A percentile compares a stretch with the other conserved stretches of the same genome.
phyloP scores from a whole-genome alignment of 441 rosid species.

The Populus tomentosa region DNA sequence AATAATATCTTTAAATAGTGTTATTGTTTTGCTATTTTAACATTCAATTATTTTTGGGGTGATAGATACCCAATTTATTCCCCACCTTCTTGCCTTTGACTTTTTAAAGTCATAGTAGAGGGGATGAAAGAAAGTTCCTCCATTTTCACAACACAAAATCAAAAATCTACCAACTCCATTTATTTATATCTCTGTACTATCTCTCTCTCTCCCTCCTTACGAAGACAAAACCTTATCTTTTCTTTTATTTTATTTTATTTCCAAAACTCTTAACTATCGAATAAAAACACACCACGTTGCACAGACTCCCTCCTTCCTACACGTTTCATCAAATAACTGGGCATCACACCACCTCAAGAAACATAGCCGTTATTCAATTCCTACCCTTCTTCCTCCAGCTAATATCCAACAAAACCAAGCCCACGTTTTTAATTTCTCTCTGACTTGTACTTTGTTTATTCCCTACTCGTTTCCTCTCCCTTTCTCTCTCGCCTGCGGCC shows the following conservation, averaged over 20 bases:
- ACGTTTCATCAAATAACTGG: neutral
- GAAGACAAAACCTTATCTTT: neutral
- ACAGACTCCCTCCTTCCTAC: neutral
- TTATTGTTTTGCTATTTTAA: too few relatives aligned
- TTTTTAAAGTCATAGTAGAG: too few relatives aligned
- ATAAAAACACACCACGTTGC: neutral
- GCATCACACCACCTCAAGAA: neutral
- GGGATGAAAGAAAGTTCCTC: neutral
- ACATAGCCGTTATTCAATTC: neutral
- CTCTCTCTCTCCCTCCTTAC: neutral
- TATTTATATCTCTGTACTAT: neutral
- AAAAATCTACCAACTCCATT: neutral
- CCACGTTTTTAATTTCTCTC: neutral
- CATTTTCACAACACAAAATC: neutral
- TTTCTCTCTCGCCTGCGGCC: constrained; percentile 5
- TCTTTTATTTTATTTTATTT: too few relatives aligned
- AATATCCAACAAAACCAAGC: neutral
- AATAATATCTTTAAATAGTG: too few relatives aligned
- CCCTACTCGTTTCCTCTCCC: neutral
- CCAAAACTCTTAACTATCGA: neutral
- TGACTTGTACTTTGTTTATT: neutral
- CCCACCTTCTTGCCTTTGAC: neutral
- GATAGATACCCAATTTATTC: too few relatives aligned
- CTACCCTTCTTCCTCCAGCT: neutral
- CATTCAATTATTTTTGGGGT: too few relatives aligned